A percentile compares a stretch with the other conserved stretches of the same genome.
Conservation (phyloP, 2,329 filamentous ascomycete genomes). For the Xylariaceae sp. region DNA sequence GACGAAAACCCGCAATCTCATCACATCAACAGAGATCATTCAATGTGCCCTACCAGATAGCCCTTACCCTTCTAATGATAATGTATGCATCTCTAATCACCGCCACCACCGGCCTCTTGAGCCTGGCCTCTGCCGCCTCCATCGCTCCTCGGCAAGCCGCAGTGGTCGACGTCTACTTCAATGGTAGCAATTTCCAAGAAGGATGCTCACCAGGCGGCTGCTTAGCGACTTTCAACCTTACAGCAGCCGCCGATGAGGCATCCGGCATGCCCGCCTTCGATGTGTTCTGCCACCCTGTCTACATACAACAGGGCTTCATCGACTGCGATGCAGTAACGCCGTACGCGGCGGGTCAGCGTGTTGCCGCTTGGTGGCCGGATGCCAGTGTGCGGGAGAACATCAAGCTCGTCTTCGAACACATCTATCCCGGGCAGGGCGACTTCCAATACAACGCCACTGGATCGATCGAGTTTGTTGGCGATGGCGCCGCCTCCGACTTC, state of each 20-base stretch:
- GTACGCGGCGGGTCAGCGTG: conserved; percentile 8
- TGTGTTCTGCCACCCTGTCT: conserved; percentile 24
- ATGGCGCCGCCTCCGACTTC: conserved; percentile 5
- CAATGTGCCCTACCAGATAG: no score
- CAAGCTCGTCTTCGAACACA: conserved; percentile 22
- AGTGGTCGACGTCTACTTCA: background rate
- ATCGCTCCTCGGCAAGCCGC: background rate
- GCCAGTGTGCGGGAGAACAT: conserved; percentile 14
- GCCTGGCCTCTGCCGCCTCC: background rate
- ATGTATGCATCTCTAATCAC: background rate
- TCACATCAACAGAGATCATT: no score
- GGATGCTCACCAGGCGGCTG: conserved; percentile 19
- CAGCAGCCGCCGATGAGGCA: conserved; percentile 19
- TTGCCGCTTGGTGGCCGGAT: conserved; percentile 21
- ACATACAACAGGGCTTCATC: conserved; percentile 21
- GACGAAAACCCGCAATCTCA: no score
- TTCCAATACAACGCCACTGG: conserved; percentile 15
- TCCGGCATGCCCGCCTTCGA: conserved; percentile 24
- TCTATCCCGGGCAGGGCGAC: conserved; percentile 12
- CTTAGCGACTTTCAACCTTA: conserved; percentile 22
- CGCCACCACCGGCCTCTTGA: background rate
- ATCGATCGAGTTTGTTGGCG: conserved; percentile 6
- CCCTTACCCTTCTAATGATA: no score
- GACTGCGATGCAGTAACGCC: conserved; percentile 18
- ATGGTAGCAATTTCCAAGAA: conserved; percentile 9